phyloP scores from a whole-genome alignment of 768 basidiomycete species.

The Pulveroboletus sp. region DNA sequence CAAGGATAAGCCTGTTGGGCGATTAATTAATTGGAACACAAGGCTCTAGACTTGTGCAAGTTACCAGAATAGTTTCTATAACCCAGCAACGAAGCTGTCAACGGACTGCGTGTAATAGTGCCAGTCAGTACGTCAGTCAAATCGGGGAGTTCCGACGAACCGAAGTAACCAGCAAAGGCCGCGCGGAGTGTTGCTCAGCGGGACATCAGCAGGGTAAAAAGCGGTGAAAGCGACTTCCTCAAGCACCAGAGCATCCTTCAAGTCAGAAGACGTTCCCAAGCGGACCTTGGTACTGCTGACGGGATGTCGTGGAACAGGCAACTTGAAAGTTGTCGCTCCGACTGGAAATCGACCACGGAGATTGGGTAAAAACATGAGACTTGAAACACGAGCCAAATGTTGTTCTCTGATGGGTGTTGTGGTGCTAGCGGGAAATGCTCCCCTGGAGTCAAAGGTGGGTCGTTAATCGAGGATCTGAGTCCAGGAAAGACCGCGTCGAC shows the following conservation, averaged over 20 bases:
- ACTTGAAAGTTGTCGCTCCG: conserved; percentile 53
- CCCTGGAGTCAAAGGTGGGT: not conserved
- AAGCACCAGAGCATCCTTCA: conserved; percentile 44
- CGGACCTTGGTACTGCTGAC: conserved; percentile 42
- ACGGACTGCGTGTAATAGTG: conserved; percentile 28
- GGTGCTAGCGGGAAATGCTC: not conserved
- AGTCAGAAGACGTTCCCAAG: conserved; percentile 15
- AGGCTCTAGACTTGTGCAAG: not conserved
- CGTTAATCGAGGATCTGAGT: not conserved
- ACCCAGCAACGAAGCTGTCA: conserved; percentile 43
- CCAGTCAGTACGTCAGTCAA: conserved; percentile 1
- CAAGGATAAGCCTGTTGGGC: conserved; percentile 19
- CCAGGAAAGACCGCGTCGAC: too few relatives aligned
- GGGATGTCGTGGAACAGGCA: conserved; percentile 37
- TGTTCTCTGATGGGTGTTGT: not conserved
- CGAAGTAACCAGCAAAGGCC: conserved; percentile 56
- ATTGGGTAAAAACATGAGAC: conserved; percentile 39
- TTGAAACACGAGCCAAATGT: not conserved
- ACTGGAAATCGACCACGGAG: conserved; percentile 48
- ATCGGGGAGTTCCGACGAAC: conserved; percentile 30
- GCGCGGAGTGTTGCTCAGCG: conserved; percentile 24
- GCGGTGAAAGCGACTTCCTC: conserved; percentile 62
- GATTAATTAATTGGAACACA: not conserved
- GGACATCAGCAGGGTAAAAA: conserved; percentile 56
- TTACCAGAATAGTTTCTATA: conserved; percentile 47